A percentile compares a stretch with the other conserved stretches of the same genome.
Evolutionary conservation across 2,329 filamentous ascomycete species (phyloP).

Genomic region (Botrytis fabae): DNA sequence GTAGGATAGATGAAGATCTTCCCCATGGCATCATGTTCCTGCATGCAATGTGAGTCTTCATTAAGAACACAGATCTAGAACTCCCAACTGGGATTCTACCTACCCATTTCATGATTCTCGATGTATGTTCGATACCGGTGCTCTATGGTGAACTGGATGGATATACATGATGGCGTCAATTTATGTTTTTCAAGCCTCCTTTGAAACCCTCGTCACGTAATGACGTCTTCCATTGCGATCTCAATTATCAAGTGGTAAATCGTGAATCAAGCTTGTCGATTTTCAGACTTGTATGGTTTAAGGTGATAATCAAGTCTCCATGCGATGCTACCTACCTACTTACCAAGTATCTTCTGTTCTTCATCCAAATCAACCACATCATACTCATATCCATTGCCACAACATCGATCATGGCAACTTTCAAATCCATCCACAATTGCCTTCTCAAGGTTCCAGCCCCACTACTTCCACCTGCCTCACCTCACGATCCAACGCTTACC

Average conservation of each 20-base stretch:
- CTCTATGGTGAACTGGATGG: not conserved
- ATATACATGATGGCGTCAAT: not conserved
- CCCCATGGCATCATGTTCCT: not conserved
- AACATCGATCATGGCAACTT: constrained; percentile 15
- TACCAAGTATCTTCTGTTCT: not conserved
- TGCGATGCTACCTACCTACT: too few relatives aligned
- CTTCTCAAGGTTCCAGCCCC: constrained; percentile 28
- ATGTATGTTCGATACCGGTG: too few relatives aligned
- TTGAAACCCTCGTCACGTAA: not conserved
- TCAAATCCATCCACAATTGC: constrained; percentile 7
- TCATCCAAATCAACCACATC: not conserved
- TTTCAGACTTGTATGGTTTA: not conserved
- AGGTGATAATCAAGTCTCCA: not conserved
- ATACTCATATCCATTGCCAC: not conserved
- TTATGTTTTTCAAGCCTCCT: not conserved
- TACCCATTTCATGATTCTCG: not conserved
- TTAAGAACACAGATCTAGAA: not conserved
- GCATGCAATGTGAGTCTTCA: not conserved
- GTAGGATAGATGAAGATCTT: not conserved
- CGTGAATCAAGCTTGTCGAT: not conserved
- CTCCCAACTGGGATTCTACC: not conserved
- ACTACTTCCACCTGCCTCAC: constrained; percentile 34
- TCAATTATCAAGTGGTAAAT: not conserved
- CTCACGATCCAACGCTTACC: constrained; percentile 30
- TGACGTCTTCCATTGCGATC: not conserved